These are phyloP conservation scores for Tubosaeta sp. DNA, from an alignment of 768 basidiomycete genomes.

Conservation along the genomic window DNA sequence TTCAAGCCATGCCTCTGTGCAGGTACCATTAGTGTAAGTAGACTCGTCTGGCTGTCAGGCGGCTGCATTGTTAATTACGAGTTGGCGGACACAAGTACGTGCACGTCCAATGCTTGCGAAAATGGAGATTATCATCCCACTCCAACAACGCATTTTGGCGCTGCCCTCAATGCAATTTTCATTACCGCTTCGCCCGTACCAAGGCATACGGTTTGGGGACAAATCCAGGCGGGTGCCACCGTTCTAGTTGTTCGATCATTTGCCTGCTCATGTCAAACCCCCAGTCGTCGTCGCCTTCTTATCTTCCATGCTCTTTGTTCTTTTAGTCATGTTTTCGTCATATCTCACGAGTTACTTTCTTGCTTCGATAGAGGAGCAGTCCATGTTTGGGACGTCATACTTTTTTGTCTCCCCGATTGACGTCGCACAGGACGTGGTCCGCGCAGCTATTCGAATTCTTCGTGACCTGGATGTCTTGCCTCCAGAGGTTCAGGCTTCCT, in stretches of 20 bases:
- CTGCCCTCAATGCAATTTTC: slow-evolving; percentile 77
- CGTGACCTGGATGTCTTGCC: slow-evolving; percentile 49
- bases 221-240: slow-evolving; percentile 55
- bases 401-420: slow-evolving; percentile 52
- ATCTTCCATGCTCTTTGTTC: slow-evolving; percentile 58
- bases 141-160: slow-evolving; percentile 70
- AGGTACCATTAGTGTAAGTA: slow-evolving; percentile 67
- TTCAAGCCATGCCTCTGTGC: slow-evolving; percentile 70
- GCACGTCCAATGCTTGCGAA: slow-evolving; percentile 73
- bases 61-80: slow-evolving; percentile 18
- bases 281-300: slow-evolving; percentile 62
- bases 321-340: slow-evolving; percentile 64
- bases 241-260: slow-evolving; percentile 1
- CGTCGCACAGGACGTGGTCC: slow-evolving; percentile 56
- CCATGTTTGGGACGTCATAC: slow-evolving; percentile 33
- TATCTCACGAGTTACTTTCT: slow-evolving; percentile 67
- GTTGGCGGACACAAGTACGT: slow-evolving; percentile 50
- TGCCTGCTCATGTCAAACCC: slow-evolving; percentile 10
- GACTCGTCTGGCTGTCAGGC: not conserved
- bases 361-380: slow-evolving; percentile 53
- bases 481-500: slow-evolving; percentile 19
- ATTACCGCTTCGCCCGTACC: slow-evolving; percentile 73
- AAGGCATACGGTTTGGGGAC: slow-evolving; percentile 66
- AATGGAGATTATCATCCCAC: slow-evolving; percentile 62
- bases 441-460: slow-evolving; percentile 58